phyloP scores from a whole-genome alignment of 2,329 filamentous ascomycete genomes.

The Amauroascus niger region DNA sequence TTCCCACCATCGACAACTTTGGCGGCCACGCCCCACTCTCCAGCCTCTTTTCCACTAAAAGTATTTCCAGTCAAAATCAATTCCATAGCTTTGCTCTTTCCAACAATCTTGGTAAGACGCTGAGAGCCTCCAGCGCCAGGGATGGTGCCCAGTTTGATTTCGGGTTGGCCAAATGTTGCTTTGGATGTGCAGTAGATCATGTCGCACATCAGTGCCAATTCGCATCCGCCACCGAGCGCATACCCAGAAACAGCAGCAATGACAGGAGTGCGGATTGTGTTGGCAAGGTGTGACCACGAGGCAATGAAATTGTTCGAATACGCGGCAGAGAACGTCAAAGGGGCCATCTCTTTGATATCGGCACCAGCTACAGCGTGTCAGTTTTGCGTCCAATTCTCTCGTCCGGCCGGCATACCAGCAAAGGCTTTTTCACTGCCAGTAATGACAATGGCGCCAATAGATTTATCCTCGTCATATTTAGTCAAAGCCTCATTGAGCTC shows the following conservation, averaged over 20 bases:
- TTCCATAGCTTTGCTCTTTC: conserved; percentile 84
- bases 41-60: conserved; percentile 76
- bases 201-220: conserved; percentile 96
- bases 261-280: conserved; percentile 80
- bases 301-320: conserved; percentile 92
- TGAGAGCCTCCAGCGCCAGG: conserved; percentile 89
- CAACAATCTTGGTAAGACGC: conserved; percentile 70
- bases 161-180: conserved; percentile 91
- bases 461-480: conserved; percentile 58
- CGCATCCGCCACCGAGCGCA: conserved; percentile 88
- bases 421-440: conserved; percentile 87
- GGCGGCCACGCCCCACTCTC: conserved; percentile 81
- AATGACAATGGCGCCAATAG: conserved; percentile 67
- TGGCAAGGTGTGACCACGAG: conserved; percentile 79
- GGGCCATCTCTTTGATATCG: conserved; percentile 98
- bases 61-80: conserved; percentile 76
- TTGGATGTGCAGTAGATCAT: conserved; percentile 78
- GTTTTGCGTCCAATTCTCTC: neutral
- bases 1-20: conserved; percentile 64
- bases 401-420: conserved; percentile 43
- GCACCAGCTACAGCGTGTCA: conserved; percentile 56
- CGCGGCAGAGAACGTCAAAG: conserved; percentile 76
- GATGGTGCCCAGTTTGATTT: conserved; percentile 89
- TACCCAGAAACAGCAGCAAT: conserved; percentile 92
- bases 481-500: conserved; percentile 76